Base-by-base conservation (phyloP, 2,329 filamentous ascomycete genomes). In the Colletotrichum camelliae region DNA sequence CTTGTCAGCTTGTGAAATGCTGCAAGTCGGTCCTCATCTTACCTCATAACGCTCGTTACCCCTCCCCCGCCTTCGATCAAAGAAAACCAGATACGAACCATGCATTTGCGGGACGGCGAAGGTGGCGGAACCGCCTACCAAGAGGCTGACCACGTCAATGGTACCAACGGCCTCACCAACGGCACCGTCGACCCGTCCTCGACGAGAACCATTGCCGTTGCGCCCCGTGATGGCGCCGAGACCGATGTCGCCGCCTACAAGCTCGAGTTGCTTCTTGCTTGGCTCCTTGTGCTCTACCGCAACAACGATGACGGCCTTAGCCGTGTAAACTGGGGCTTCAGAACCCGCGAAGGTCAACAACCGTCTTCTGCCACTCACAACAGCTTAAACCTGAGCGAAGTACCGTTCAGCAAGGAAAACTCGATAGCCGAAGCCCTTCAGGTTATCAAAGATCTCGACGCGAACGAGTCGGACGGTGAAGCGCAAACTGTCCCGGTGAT, bases 61-160 rank as follows among this genome's bases (percentile, higher is more conserved):
- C 86, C 88, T 68, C 55, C 52, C 37, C 64, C 52, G 29, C 43
- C 72, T 58, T 31, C 69, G 27, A 65, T 31, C 33, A 33, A 64
- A 21, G 57, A 58, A 15, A 61, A 27, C 18, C 72, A 31, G 60
- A 60, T 43, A 75, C 67, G 67, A 67, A 60, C 58, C n/a, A 78
- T 78, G 77, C 76, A 78, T 67, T 65, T 77, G 61, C 75, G 75
- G 58, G 77, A 78, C 67, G 39, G 60, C 62, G 77, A 78, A 48
- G 72, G 77, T 62, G 77, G 77, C 72, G 77, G 74, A 39, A 66
- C 70, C n/a, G 76, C 76, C 67, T 77, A 66, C 55, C 60, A 70
- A 64, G 71, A 74, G 18, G 31, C 69, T 37, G 24, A 70, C 58
- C 67, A 18, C 33, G 57, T 57, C 15, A 72, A 62, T 43, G 72